Conservation (phyloP, 1,284 basidiomycete genomes). For the Heterobasidion irregulare region DNA sequence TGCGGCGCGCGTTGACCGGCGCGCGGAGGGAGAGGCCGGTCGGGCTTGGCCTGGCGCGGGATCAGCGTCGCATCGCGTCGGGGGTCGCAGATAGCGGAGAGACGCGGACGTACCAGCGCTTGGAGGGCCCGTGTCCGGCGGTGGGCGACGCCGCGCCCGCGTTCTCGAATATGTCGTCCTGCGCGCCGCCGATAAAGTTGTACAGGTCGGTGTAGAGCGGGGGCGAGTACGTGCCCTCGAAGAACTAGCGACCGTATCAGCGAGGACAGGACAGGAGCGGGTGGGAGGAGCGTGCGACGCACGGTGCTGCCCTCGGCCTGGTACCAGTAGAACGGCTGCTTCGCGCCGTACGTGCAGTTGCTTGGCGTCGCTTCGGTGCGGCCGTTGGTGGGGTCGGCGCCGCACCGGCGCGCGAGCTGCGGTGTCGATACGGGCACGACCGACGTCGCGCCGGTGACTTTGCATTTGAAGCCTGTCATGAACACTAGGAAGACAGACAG, state of each 20-base stretch:
- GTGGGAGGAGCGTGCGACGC: conserved; percentile 9
- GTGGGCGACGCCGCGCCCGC: conserved; percentile 6
- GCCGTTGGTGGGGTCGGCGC: conserved; percentile 37
- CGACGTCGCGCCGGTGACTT: conserved; percentile 49
- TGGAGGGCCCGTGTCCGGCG: neutral
- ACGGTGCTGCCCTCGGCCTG: conserved; percentile 54
- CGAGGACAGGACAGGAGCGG: too few relatives aligned
- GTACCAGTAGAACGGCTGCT: conserved; percentile 60
- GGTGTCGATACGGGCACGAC: conserved; percentile 41
- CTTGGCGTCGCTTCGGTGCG: conserved; percentile 17
- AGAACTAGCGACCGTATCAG: too few relatives aligned
- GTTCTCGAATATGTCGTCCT: conserved; percentile 49
- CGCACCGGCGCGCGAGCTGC: conserved; percentile 48
- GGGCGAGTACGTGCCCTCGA: conserved; percentile 43
- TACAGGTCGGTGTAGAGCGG: conserved; percentile 51
- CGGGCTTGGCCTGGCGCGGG: neutral
- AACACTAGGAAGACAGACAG: conserved; percentile 33
- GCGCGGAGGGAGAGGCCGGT: neutral
- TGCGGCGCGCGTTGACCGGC: neutral
- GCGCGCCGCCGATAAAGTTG: conserved; percentile 50
- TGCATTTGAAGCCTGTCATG: conserved; percentile 72
- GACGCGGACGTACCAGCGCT: conserved; percentile 2
- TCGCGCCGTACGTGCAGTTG: conserved; percentile 64
- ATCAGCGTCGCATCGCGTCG: too few relatives aligned
- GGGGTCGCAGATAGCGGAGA: neutral